A percentile compares a stretch with the other conserved stretches of the same genome.
Evolutionary conservation across 225 moss, liverwort and hornwort species (phyloP).

Genomic region (Thuidium tamariscinum): DNA sequence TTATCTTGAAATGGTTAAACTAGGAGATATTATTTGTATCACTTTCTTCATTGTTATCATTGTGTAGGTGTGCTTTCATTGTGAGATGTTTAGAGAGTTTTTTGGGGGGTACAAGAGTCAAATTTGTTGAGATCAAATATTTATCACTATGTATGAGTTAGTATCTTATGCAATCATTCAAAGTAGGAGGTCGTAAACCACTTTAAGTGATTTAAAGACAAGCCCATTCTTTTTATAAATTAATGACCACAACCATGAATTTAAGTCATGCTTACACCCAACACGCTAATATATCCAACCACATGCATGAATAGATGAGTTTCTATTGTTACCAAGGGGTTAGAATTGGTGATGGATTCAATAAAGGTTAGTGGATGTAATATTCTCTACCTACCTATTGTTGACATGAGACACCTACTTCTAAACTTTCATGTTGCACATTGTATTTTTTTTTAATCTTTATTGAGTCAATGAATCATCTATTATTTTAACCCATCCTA

Average conservation of each 20-base stretch:
- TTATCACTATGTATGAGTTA: not conserved
- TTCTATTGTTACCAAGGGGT: accelerated
- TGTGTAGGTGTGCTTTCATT: not conserved
- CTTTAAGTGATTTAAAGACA: not conserved
- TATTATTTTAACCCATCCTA: not conserved
- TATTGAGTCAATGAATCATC: not conserved
- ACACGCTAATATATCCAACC: not conserved
- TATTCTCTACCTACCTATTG: not conserved
- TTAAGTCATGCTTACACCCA: not conserved
- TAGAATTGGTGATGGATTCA: not conserved
- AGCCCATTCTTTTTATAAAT: not conserved
- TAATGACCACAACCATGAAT: not conserved
- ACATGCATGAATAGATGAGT: not conserved
- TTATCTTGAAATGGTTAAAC: not conserved
- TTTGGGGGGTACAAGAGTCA: accelerated
- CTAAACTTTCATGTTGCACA: accelerated
- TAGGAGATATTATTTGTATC: not conserved
- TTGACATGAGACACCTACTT: no score
- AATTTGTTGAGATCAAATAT: not conserved
- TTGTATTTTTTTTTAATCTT: not conserved
- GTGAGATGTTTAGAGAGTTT: not conserved
- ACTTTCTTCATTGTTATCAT: not conserved
- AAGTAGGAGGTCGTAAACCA: not conserved
- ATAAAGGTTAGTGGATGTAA: accelerated
- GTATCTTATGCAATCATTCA: not conserved